A percentile compares a stretch with the other conserved stretches of the same genome.
Evolutionary conservation across 2,329 filamentous ascomycete genomes (phyloP).

Genomic region (Rhinocladiella similis): DNA sequence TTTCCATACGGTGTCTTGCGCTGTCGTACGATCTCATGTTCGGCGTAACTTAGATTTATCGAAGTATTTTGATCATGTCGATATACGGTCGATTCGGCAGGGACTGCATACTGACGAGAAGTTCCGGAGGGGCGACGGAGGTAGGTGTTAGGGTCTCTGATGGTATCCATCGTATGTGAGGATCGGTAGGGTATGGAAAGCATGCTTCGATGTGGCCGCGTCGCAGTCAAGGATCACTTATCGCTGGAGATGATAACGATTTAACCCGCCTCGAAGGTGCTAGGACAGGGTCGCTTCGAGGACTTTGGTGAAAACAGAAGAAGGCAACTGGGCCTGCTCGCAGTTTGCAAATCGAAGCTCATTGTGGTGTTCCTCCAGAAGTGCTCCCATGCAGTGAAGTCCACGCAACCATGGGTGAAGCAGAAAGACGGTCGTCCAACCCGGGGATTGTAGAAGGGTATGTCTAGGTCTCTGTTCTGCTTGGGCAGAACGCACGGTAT

Average conservation of each 20-base stretch:
- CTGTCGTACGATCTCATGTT: constrained; percentile 70
- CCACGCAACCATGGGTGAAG: constrained; percentile 20
- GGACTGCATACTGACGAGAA: constrained; percentile 28
- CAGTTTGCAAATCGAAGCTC: constrained; percentile 17
- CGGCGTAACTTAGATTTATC: constrained; percentile 28
- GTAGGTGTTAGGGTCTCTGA: constrained; percentile 16
- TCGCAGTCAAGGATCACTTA: neutral
- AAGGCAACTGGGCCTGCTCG: constrained; percentile 26
- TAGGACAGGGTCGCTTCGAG: constrained; percentile 11
- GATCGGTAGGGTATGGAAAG: constrained; percentile 17
- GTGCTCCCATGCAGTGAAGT: constrained; percentile 8
- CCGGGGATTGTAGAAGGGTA: neutral
- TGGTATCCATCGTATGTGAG: constrained; percentile 19
- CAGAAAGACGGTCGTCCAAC: constrained; percentile 2
- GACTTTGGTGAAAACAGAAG: constrained; percentile 13
- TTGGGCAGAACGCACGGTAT: constrained; percentile 3
- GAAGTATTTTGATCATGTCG: constrained; percentile 16
- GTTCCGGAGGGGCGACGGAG: constrained; percentile 12
- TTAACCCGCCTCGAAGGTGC: constrained; percentile 22
- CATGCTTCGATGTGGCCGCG: constrained; percentile 10
- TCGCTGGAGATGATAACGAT: neutral
- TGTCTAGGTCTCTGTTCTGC: constrained; percentile 7
- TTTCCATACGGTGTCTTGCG: constrained; percentile 95
- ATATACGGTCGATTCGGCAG: constrained; percentile 6
- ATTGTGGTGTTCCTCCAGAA: constrained; percentile 24